phyloP scores from a whole-genome alignment of 73 alveolate genomes.

The Symbiodinium natans region DNA sequence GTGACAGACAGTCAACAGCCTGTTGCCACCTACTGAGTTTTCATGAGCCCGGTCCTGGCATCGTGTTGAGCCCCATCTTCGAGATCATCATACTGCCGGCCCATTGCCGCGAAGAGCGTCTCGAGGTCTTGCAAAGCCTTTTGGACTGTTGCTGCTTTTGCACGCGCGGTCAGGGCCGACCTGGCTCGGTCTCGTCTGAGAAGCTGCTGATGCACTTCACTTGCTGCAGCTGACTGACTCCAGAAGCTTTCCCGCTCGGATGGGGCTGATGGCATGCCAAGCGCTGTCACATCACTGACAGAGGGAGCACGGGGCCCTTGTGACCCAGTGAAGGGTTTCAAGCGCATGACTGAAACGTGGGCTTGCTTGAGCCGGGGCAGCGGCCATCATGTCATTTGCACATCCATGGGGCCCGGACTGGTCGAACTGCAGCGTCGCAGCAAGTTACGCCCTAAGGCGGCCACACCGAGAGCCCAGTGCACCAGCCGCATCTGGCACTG shows the following conservation, averaged over 20 bases:
- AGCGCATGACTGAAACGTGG: background rate
- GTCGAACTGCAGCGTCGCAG: background rate
- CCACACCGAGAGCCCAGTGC: conserved; percentile 61
- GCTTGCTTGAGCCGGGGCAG: background rate
- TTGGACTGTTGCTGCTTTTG: background rate
- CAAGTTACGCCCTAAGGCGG: background rate
- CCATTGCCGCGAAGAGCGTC: background rate
- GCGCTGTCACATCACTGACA: background rate
- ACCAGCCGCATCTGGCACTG: conserved; percentile 86
- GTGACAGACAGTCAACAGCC: too few species aligned
- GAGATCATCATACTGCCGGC: background rate
- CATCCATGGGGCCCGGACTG: too few species aligned
- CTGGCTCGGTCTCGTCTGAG: conserved; percentile 18
- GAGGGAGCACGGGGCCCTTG: background rate
- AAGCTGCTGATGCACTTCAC: conserved; percentile 27
- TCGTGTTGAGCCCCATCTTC: background rate
- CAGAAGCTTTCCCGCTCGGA: conserved; percentile 1
- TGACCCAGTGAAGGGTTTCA: background rate
- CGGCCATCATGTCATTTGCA: background rate
- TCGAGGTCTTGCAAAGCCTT: background rate
- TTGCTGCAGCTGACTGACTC: conserved; percentile 34
- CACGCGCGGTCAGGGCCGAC: background rate
- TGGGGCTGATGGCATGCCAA: background rate
- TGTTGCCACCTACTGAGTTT: too few species aligned
- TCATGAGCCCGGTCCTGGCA: background rate